Conservation (phyloP, 2,329 filamentous ascomycete genomes). For the Fusarium nurragi region DNA sequence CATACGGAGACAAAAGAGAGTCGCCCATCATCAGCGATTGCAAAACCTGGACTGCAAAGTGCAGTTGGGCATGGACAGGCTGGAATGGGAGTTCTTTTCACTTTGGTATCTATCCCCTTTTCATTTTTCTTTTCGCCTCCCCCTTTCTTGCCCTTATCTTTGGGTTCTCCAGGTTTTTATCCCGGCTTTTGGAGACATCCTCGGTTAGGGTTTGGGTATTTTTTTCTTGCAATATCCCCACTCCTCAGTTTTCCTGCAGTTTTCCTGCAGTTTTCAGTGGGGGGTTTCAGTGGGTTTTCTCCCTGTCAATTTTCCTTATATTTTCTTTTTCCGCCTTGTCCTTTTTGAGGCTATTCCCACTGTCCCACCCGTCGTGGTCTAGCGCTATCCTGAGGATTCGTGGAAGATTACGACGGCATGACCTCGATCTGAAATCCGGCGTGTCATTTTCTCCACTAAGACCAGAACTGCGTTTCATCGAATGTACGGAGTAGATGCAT, state of each 20-base stretch:
- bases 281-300: conserved; percentile 2
- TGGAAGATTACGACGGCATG: conserved; percentile 14
- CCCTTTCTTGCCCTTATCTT: conserved; percentile 14
- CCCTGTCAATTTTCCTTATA: not conserved
- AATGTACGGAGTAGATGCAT: not conserved
- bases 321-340: not conserved
- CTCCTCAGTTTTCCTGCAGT: conserved; percentile 29
- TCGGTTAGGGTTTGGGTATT: conserved; percentile 18
- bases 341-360: conserved; percentile 30
- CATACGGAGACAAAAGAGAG: not conserved
- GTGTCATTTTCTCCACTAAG: not conserved
- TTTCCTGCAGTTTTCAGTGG: conserved; percentile 17
- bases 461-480: not conserved
- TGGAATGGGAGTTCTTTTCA: conserved; percentile 9
- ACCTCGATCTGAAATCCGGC: conserved; percentile 1
- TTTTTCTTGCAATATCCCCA: conserved; percentile 18
- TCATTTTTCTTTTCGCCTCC: too few relatives aligned
- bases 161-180: conserved; percentile 27
- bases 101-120: too few relatives aligned
- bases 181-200: conserved; percentile 19
- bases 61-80: not conserved
- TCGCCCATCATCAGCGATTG: not conserved
- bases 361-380: conserved; percentile 10
- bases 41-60: not conserved
- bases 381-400: conserved; percentile 7